phyloP scores from a whole-genome alignment of 164 flowering plant species.

The Vitis rotundifolia region DNA sequence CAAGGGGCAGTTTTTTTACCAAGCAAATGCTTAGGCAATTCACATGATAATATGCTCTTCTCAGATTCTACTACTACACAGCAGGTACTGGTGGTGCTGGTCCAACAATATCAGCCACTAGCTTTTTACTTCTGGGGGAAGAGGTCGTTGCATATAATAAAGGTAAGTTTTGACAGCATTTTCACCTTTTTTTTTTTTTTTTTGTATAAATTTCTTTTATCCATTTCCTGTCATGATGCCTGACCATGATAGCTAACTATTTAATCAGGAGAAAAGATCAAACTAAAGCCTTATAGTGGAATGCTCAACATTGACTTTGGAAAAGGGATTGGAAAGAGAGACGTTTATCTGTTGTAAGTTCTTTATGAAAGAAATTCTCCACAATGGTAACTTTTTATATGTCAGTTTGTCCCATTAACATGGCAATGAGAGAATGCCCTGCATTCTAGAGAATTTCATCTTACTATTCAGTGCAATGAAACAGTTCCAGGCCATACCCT shows the following conservation, averaged over 20 bases:
- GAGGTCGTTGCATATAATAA: constrained; percentile 89
- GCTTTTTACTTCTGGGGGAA: constrained; percentile 95
- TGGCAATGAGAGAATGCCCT: neutral
- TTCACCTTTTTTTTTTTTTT: neutral
- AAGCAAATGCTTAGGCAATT: constrained; percentile 1
- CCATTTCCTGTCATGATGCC: neutral
- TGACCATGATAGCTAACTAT: constrained; percentile 8
- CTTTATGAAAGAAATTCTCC: constrained; percentile 3
- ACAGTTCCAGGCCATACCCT: no score
- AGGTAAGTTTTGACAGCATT: constrained; percentile 44
- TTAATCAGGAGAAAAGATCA: constrained; percentile 70
- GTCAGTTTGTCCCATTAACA: neutral
- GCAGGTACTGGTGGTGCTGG: constrained; percentile 99
- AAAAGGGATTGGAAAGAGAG: constrained; percentile 80
- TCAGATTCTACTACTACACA: constrained; percentile 91
- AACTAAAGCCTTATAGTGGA: constrained; percentile 87
- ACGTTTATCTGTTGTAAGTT: constrained; percentile 94
- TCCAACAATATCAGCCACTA: constrained; percentile 94
- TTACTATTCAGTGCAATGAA: no score
- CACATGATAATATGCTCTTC: constrained; percentile 13
- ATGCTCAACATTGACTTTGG: constrained; percentile 93
- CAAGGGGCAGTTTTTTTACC: neutral
- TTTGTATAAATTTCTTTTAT: neutral
- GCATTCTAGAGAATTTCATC: neutral
- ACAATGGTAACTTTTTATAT: neutral